Evolutionary conservation across 352 stramenopile species (phyloP).

Genomic region (Globisporangium heterothallicum): DNA sequence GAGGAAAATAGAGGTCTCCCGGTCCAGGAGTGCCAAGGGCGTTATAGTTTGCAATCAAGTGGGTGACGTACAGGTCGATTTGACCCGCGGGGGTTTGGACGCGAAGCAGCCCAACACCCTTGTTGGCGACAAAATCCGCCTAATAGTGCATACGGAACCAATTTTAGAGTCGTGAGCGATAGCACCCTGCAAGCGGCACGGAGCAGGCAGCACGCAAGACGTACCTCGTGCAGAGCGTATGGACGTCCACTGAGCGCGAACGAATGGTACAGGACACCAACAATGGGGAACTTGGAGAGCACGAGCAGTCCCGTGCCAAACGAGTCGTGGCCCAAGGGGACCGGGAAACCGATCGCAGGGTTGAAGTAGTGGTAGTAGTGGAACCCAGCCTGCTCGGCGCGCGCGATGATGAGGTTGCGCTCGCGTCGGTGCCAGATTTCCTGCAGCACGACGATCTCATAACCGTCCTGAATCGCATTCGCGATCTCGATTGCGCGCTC

Average conservation of each 20-base stretch:
- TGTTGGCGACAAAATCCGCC: slow-evolving; percentile 78
- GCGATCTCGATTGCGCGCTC: slow-evolving; percentile 64
- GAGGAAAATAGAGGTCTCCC: slow-evolving; percentile 60
- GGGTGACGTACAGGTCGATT: slow-evolving; percentile 75
- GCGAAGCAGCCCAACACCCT: slow-evolving; percentile 60
- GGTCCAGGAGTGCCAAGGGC: slow-evolving; percentile 53
- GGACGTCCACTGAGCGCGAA: slow-evolving; percentile 73
- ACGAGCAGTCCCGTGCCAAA: slow-evolving; percentile 77
- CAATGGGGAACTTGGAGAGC: slow-evolving; percentile 66
- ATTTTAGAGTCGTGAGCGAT: not conserved
- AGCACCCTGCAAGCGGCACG: not conserved
- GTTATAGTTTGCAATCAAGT: slow-evolving; percentile 80
- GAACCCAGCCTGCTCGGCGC: slow-evolving; percentile 51
- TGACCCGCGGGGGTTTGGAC: slow-evolving; percentile 51
- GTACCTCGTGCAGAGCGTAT: slow-evolving; percentile 63
- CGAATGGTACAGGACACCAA: slow-evolving; percentile 58
- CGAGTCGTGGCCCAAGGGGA: slow-evolving; percentile 59
- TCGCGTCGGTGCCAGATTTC: slow-evolving; percentile 82
- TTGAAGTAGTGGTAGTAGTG: slow-evolving; percentile 85
- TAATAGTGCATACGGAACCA: not conserved
- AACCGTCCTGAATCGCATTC: slow-evolving; percentile 52
- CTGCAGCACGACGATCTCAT: slow-evolving; percentile 78
- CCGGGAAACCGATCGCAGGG: slow-evolving; percentile 65
- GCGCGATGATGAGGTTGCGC: slow-evolving; percentile 62
- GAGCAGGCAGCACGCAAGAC: not conserved